Percentiles rank a stretch among this genome's conserved stretches.
Conservation (phyloP, 768 basidiomycete genomes). For the Russula earlei region DNA sequence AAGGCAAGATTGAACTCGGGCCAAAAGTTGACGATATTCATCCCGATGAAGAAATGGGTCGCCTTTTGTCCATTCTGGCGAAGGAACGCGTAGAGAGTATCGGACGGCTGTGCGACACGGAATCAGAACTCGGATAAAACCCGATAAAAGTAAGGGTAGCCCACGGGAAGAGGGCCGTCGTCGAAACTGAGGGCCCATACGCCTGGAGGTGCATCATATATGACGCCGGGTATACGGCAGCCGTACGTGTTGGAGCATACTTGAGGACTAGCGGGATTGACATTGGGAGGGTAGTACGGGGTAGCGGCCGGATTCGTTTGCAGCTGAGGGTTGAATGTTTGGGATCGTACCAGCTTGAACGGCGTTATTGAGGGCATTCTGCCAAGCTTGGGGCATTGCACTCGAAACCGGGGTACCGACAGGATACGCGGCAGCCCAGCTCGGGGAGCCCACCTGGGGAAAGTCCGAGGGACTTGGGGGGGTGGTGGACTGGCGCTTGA, state of each 20-base stretch:
- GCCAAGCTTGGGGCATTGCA: slow-evolving; percentile 33
- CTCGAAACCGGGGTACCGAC: slow-evolving; percentile 23
- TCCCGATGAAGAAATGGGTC: slow-evolving; percentile 41
- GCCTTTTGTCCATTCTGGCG: slow-evolving; percentile 29
- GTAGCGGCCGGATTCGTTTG: slow-evolving; percentile 21
- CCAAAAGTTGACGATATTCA: slow-evolving; percentile 31
- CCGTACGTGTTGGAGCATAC: slow-evolving; percentile 32
- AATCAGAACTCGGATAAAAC: background rate
- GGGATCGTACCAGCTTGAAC: slow-evolving; percentile 32
- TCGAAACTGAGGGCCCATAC: slow-evolving; percentile 29
- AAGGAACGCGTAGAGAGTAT: slow-evolving; percentile 33
- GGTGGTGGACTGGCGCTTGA: slow-evolving; percentile 18
- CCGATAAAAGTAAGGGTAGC: background rate
- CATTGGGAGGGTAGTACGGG: slow-evolving; percentile 15
- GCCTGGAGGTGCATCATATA: slow-evolving; percentile 34
- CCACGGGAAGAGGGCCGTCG: slow-evolving; percentile 29
- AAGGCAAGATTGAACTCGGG: slow-evolving; percentile 29
- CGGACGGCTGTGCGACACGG: slow-evolving; percentile 19
- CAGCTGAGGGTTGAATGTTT: slow-evolving; percentile 24
- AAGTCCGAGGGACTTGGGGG: background rate
- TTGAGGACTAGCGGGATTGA: slow-evolving; percentile 20
- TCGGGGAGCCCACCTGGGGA: slow-evolving; percentile 21
- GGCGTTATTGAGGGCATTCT: slow-evolving; percentile 30
- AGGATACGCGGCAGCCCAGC: slow-evolving; percentile 30
- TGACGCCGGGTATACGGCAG: slow-evolving; percentile 26